Conservation (phyloP, 202 grass and related monocot species). For the Setaria italica region DNA sequence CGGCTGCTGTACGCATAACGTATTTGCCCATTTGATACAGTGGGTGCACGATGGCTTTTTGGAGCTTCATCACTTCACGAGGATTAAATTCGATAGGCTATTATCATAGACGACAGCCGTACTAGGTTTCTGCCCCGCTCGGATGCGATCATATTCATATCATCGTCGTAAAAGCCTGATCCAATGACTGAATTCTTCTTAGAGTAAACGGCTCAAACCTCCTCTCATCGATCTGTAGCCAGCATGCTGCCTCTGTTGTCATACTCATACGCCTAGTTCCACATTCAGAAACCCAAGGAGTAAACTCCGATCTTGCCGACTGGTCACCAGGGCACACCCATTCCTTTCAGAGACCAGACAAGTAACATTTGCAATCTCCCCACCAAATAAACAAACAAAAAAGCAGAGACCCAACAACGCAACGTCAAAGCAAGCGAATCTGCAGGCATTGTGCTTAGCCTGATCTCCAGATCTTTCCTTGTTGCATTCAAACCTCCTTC, state of each 20-base stretch:
- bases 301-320: neutral
- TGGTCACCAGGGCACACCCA: neutral
- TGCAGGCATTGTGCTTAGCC: slow-evolving; percentile 1
- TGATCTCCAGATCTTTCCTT: slow-evolving; percentile 32
- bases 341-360: neutral
- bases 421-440: slow-evolving; percentile 22
- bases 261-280: neutral
- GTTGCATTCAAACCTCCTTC: slow-evolving; percentile 19
- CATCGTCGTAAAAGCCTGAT: no score
- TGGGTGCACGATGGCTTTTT: neutral
- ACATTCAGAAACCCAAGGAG: neutral
- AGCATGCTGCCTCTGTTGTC: neutral
- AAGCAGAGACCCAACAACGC: neutral
- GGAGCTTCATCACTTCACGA: neutral
- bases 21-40: neutral
- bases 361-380: neutral
- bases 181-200: no score
- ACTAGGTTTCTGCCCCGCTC: neutral
- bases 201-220: neutral
- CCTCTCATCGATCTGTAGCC: no score
- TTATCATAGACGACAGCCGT: neutral
- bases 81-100: neutral
- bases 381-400: neutral
- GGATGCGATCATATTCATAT: no score
- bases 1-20: neutral